Percentiles rank a stretch among this genome's conserved stretches.
Evolutionary conservation across 1,139 yeast genomes (phyloP).

Genomic region (Diutina pseudorugosa): DNA sequence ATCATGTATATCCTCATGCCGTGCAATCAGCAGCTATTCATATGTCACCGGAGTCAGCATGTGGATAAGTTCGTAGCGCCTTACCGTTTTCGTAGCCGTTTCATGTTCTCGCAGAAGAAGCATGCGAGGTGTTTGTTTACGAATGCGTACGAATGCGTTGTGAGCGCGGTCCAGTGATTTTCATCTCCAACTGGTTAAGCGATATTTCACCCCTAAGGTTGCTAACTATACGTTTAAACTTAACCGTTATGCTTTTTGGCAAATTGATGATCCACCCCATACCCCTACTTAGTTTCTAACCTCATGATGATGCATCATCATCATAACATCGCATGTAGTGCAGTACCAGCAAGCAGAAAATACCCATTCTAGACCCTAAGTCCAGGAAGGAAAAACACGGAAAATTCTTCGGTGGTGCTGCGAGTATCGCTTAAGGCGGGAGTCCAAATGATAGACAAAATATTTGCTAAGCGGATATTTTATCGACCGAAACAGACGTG

Average conservation of each 20-base stretch:
- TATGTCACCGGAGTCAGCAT: neutral
- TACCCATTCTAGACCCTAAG: neutral
- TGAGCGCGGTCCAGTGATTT: neutral
- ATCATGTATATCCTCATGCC: too few species aligned
- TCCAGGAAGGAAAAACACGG: neutral
- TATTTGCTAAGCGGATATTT: neutral
- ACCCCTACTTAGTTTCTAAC: neutral
- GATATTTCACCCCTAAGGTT: neutral
- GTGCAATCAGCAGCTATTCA: neutral
- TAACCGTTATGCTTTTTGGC: too few species aligned
- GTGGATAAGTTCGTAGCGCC: neutral
- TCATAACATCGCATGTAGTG: neutral
- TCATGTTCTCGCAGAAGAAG: neutral
- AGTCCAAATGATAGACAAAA: neutral
- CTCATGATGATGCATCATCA: neutral
- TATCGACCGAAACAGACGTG: neutral
- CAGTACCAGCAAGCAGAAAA: neutral
- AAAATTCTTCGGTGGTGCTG: neutral
- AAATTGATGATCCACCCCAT: too few species aligned
- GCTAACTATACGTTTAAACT: too few species aligned
- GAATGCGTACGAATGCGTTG: neutral
- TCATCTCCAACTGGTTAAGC: neutral
- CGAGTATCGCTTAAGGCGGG: neutral
- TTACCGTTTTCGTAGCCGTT: neutral
- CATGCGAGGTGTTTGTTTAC: neutral